phyloP scores from a whole-genome alignment of 306 rosid genomes.

The Dicorynia guianensis region DNA sequence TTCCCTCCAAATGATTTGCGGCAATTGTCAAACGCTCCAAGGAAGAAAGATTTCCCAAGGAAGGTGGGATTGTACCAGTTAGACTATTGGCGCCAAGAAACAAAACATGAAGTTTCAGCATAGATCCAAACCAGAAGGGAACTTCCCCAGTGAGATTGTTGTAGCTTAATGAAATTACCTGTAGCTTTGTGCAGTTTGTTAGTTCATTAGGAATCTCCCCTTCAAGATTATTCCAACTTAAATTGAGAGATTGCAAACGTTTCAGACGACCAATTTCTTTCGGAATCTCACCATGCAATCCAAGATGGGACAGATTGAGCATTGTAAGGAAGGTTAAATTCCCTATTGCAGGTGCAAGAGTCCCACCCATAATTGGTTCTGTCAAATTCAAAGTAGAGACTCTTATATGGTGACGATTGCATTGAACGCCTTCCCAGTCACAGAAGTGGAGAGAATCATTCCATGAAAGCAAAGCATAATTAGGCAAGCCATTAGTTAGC shows the following conservation, averaged over 20 bases:
- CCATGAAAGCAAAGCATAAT: conserved; percentile 47
- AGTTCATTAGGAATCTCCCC: conserved; percentile 42
- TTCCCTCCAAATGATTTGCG: conserved; percentile 31
- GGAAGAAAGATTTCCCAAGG: conserved; percentile 43
- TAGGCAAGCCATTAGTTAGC: conserved; percentile 27
- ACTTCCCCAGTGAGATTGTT: conserved; percentile 34
- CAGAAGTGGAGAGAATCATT: conserved; percentile 36
- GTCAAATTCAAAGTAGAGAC: conserved; percentile 24
- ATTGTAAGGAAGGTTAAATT: conserved; percentile 38
- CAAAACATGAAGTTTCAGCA: background rate
- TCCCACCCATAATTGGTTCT: conserved; percentile 31
- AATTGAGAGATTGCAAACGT: conserved; percentile 27
- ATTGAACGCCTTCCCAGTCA: conserved; percentile 41
- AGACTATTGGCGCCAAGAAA: conserved; percentile 6
- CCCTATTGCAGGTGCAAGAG: conserved; percentile 32
- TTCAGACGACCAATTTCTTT: conserved; percentile 29
- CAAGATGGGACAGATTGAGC: conserved; percentile 19
- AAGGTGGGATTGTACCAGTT: conserved; percentile 34
- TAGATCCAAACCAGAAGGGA: conserved; percentile 36
- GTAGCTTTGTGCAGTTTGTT: conserved; percentile 31
- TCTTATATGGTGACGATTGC: conserved; percentile 35
- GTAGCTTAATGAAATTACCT: background rate
- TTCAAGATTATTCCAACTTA: background rate
- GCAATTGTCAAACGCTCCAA: background rate
- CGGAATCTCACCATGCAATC: too few species aligned